Evolutionary conservation across 345 rosid genomes (phyloP), one percentile per base, ranked within the genome.

Genomic region (Dovyalis caffra): DNA sequence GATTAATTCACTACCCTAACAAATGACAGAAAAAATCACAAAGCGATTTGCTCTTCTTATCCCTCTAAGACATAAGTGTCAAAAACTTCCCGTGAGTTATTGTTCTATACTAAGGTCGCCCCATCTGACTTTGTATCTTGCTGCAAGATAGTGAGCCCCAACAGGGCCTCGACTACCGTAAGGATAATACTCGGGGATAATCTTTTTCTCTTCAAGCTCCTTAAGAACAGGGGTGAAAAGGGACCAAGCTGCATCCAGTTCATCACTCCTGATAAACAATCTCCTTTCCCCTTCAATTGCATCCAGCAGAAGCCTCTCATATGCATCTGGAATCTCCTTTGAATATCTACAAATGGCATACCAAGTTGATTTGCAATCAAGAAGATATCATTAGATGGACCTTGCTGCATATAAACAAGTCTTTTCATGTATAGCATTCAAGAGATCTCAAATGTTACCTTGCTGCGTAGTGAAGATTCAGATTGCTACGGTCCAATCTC

Each of bases 91-190:
- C 28, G 47, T 43, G 28, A 66, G 65, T 82, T 79, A 90, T 74
- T 85, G 91, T 68, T 93, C 92, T 71, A 85, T 11, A 57, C 88
- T 82, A n/a, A 93, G 76, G 67, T 93, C 99, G 16, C 97, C 99
- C 99, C 99, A 95, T 58, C 86, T 89, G 64, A 95, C 97, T 16
- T 91, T 91, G 86, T 95, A 86, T 81, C 86, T 87, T 38, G 99
- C 99, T 6, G 99, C 96, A 56, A 95, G 97, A 79, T 95, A 95
- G 80, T 95, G 99, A 69, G 99, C 99, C 64, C 98, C 99, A 0
- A 93, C 98, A 18, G 99, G 98, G 71, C 99, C 99, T 51, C 99
- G 93, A 77, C 98, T 95, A n/a, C 99, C 97, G 14, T 91, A 89
- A 62, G 99, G 99, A 76, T 95, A 95, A 85, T 87, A 88, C 78